Percentiles rank a stretch among this genome's conserved stretches.
Conservation (phyloP, 139 green algal species). For the Zygnema circumcarinatum region DNA sequence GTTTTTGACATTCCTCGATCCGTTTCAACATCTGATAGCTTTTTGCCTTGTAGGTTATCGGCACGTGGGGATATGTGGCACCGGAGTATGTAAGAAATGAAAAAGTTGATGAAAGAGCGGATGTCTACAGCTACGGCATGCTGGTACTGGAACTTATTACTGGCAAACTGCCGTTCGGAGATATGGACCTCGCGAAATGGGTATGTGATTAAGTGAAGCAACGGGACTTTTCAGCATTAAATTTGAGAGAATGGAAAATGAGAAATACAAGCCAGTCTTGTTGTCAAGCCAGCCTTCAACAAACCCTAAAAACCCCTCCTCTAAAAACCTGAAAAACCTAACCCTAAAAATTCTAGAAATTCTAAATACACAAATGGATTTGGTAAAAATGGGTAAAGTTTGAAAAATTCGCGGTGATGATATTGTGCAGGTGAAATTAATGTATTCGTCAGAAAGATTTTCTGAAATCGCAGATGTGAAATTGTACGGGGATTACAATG, state of each 20-base stretch:
- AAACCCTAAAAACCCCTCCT: too few relatives aligned
- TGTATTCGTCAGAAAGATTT: background rate
- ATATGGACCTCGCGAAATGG: conserved; percentile 32
- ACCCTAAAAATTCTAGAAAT: too few relatives aligned
- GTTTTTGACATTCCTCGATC: too few relatives aligned
- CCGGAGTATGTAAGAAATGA: conserved; percentile 65
- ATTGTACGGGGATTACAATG: conserved; percentile 18
- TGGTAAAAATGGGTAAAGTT: too few relatives aligned
- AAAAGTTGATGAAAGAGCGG: conserved; percentile 59
- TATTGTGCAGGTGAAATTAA: background rate
- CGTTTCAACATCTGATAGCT: too few relatives aligned
- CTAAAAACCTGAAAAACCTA: too few relatives aligned
- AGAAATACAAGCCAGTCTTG: too few relatives aligned
- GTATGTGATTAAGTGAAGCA: conserved; percentile 64
- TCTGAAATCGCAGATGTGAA: background rate
- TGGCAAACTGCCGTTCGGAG: conserved; percentile 56
- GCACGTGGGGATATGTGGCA: conserved; percentile 70
- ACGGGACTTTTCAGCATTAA: background rate
- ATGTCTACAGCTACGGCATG: conserved; percentile 71
- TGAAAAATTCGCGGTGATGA: background rate
- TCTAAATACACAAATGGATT: too few relatives aligned
- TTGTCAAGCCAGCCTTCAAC: too few relatives aligned
- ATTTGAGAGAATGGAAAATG: too few relatives aligned
- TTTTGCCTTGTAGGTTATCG: conserved; percentile 56
- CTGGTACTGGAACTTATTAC: conserved; percentile 72